phyloP scores from a whole-genome alignment of 2,329 filamentous ascomycete species.

The Cercospora zeae-maydis region DNA sequence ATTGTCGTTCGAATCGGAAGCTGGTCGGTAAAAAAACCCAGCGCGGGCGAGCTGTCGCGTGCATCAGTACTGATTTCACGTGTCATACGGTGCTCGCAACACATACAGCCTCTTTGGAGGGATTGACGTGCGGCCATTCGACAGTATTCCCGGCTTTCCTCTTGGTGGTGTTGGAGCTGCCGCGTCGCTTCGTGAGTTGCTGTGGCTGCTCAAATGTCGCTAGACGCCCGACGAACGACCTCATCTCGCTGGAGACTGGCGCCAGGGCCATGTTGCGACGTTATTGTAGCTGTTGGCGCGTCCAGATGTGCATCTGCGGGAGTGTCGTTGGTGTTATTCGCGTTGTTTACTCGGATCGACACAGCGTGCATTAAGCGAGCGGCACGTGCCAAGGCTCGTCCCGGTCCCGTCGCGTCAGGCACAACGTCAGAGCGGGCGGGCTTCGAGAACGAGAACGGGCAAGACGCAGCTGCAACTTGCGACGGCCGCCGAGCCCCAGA shows the following conservation, averaged over 20 bases:
- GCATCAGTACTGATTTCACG: constrained; percentile 19
- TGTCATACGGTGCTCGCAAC: constrained; percentile 9
- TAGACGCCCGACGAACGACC: constrained; percentile 71
- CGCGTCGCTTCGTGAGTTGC: constrained; percentile 63
- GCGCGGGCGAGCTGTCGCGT: constrained; percentile 71
- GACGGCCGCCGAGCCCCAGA: background rate
- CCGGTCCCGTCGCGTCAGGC: background rate
- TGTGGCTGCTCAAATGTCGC: constrained; percentile 71
- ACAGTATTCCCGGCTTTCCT: constrained; percentile 53
- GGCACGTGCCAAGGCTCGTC: constrained; percentile 1
- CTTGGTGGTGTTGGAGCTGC: constrained; percentile 55
- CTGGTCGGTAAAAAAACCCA: constrained; percentile 85
- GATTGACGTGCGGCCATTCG: constrained; percentile 73
- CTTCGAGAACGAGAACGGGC: constrained; percentile 5
- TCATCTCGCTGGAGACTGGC: constrained; percentile 45
- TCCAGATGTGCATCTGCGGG: background rate
- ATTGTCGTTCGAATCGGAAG: constrained; percentile 74
- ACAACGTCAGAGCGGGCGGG: constrained; percentile 3
- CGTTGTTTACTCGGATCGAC: constrained; percentile 5
- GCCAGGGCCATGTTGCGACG: constrained; percentile 30
- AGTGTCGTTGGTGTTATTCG: background rate
- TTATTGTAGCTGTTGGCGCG: constrained; percentile 6
- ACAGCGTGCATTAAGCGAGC: background rate
- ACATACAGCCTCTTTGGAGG: constrained; percentile 62
- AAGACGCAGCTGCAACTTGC: background rate